Conservation (phyloP, 257 asterid genomes). For the Solanum chilense region DNA sequence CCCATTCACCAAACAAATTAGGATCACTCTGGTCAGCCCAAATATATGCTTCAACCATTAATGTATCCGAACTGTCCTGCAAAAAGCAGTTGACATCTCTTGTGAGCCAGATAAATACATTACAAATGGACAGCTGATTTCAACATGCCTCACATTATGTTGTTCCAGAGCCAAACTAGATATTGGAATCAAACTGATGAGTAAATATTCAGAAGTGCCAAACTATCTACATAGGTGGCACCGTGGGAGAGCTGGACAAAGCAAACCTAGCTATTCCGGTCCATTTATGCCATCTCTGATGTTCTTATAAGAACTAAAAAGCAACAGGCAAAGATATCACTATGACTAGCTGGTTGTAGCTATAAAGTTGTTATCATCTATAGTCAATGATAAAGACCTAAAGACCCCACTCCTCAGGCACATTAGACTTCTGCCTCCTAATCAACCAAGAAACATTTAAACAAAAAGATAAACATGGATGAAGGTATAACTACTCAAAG, state of each 20-base stretch:
- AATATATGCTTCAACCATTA: slow-evolving; percentile 45
- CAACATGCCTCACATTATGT: background rate
- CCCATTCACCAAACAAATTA: slow-evolving; percentile 57
- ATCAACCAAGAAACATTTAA: background rate
- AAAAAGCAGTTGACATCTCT: background rate
- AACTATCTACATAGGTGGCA: background rate
- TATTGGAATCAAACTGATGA: background rate
- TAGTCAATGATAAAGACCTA: background rate
- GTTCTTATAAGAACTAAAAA: background rate
- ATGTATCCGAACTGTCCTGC: slow-evolving; percentile 53
- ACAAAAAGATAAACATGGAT: background rate
- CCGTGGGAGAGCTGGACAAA: background rate
- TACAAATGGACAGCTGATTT: background rate
- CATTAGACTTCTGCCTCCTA: background rate
- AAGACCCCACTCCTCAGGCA: background rate
- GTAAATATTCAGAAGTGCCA: background rate
- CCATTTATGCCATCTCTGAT: background rate
- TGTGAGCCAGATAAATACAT: background rate
- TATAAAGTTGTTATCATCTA: background rate
- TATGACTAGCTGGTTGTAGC: background rate
- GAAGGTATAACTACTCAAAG: background rate
- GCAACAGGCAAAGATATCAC: background rate
- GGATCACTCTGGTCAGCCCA: slow-evolving; percentile 68
- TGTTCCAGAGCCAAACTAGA: background rate
- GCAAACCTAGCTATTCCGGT: background rate